These are phyloP conservation scores for Gonium pectorale DNA, from an alignment of 139 green algal genomes.

Conservation along the genomic window DNA sequence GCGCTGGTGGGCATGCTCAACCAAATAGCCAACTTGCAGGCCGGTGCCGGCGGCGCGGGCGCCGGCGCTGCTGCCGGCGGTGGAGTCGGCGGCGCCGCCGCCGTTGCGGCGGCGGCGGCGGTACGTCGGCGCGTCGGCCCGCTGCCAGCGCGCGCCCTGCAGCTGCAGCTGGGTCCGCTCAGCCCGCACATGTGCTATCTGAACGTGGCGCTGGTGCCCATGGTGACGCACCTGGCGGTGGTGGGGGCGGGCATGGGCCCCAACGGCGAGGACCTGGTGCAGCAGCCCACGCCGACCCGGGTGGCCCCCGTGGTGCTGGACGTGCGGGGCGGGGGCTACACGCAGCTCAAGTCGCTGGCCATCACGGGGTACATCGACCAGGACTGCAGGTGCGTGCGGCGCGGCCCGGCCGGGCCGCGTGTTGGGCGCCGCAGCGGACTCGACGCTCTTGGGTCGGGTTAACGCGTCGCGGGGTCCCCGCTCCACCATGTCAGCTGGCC, in stretches of 20 bases:
- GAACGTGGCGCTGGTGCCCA: conserved; percentile 42
- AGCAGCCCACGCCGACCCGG: neutral
- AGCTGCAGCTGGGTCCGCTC: conserved; percentile 40
- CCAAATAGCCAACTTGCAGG: neutral
- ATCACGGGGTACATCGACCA: conserved; percentile 39
- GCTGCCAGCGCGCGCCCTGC: neutral
- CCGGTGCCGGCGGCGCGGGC: neutral
- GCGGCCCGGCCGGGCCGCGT: no score
- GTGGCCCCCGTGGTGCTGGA: conserved; percentile 42
- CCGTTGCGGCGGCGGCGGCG: neutral
- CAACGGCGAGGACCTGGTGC: neutral
- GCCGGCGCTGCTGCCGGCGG: neutral
- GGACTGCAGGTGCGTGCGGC: conserved; percentile 39
- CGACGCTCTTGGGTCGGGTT: no score
- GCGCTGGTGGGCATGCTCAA: neutral
- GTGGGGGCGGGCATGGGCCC: neutral
- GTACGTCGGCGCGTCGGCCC: neutral
- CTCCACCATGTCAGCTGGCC: no score
- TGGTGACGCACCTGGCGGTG: conserved; percentile 37
- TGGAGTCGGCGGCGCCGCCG: neutral
- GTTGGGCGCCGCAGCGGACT: no score
- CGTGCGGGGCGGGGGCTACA: conserved; percentile 37
- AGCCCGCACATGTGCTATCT: conserved; percentile 40
- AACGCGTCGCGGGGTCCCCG: no score
- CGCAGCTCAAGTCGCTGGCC: conserved; percentile 39